These are phyloP conservation scores for Phytophthora pisi DNA, from an alignment of 352 stramenopile species.

Conservation along the genomic window DNA sequence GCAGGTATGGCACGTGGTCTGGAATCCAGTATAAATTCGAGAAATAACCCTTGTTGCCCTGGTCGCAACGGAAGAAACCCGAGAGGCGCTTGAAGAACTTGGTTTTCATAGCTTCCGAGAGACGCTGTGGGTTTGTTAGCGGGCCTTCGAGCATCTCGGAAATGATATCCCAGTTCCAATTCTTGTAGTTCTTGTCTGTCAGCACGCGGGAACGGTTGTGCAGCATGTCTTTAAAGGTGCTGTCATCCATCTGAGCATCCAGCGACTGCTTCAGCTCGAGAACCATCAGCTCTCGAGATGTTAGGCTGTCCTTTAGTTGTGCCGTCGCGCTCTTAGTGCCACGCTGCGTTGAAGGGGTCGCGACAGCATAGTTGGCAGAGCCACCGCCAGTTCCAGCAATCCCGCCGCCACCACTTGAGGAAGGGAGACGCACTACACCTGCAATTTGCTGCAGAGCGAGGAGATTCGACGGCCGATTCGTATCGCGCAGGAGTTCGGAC, in stretches of 20 bases:
- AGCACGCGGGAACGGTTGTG: constrained; percentile 86
- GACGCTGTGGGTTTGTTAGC: constrained; percentile 83
- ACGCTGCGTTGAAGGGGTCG: constrained; percentile 38
- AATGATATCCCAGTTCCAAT: constrained; percentile 93
- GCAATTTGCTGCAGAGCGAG: constrained; percentile 48
- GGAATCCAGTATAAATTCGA: constrained; percentile 89
- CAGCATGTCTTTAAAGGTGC: constrained; percentile 90
- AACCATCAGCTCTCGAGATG: constrained; percentile 86
- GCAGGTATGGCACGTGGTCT: constrained; percentile 88
- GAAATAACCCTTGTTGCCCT: constrained; percentile 91
- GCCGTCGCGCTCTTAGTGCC: constrained; percentile 48
- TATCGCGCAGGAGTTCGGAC: constrained; percentile 86
- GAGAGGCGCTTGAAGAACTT: constrained; percentile 93
- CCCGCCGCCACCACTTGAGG: constrained; percentile 31
- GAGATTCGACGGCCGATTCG: constrained; percentile 77
- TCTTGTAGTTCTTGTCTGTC: constrained; percentile 90
- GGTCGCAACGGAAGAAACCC: constrained; percentile 90
- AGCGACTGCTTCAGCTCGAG: constrained; percentile 87
- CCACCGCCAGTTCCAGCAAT: constrained; percentile 31
- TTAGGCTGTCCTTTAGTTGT: constrained; percentile 69
- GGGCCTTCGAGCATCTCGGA: constrained; percentile 87
- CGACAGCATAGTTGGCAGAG: constrained; percentile 41
- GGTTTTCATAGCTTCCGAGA: constrained; percentile 92
- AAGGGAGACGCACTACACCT: constrained; percentile 43
- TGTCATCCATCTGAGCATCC: constrained; percentile 89